Percentiles rank a stretch among this genome's conserved stretches.
These are phyloP conservation scores for Endocalyx cinctus DNA, from an alignment of 2,329 filamentous ascomycete species.

Conservation along the genomic window DNA sequence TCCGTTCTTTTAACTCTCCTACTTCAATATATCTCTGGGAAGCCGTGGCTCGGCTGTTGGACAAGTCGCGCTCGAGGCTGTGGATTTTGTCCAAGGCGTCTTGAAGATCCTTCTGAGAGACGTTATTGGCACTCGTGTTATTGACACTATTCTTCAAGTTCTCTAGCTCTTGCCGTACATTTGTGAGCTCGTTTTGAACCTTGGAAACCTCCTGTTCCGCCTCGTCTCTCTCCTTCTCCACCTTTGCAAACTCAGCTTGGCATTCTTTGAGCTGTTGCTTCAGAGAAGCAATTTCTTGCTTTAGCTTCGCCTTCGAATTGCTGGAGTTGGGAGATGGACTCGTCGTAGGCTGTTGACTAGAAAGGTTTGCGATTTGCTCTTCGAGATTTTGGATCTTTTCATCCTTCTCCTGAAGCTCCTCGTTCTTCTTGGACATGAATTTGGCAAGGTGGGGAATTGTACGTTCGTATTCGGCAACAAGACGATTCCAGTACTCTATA, in stretches of 20 bases:
- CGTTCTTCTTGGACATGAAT: constrained; percentile 1
- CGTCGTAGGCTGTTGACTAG: not conserved
- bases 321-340: not conserved
- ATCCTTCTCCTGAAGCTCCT: constrained; percentile 1
- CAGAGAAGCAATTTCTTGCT: not conserved
- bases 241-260: too few relatives aligned
- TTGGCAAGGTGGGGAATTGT: constrained; percentile 9
- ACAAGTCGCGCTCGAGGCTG: too few relatives aligned
- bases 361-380: not conserved
- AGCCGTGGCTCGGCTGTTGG: not conserved
- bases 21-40: not conserved
- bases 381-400: constrained; percentile 2
- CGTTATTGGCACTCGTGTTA: too few relatives aligned
- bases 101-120: too few relatives aligned
- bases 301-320: not conserved
- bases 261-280: too few relatives aligned
- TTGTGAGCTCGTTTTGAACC: too few relatives aligned
- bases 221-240: too few relatives aligned
- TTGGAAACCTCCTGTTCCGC: too few relatives aligned
- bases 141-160: too few relatives aligned
- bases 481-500: constrained; percentile 19
- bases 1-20: not conserved
- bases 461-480: constrained; percentile 16
- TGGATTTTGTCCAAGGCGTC: too few relatives aligned
- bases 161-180: too few relatives aligned